Percentiles rank a stretch among this genome's conserved stretches.
Conservation (phyloP, 768 basidiomycete species). For the Hygrophorus pudorinus region DNA sequence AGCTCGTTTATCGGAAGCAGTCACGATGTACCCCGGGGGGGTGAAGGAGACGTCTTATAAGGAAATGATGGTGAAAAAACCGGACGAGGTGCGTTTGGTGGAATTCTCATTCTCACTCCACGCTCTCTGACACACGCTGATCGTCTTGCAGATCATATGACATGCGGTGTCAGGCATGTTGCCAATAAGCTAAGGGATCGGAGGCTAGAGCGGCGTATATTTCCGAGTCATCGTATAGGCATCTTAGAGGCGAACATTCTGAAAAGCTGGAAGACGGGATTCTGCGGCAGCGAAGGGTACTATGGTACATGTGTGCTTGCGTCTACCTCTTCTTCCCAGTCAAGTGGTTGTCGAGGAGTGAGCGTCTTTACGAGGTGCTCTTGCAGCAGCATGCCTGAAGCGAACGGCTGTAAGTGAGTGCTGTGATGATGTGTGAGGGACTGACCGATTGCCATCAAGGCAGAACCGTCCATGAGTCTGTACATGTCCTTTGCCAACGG, state of each 20-base stretch:
- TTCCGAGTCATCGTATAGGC: conserved; percentile 70
- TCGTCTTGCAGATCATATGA: conserved; percentile 85
- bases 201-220: conserved; percentile 82
- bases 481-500: too few species aligned
- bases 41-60: too few species aligned
- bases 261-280: conserved; percentile 78
- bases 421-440: conserved; percentile 1
- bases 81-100: too few species aligned
- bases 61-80: too few species aligned
- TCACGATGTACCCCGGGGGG: too few species aligned
- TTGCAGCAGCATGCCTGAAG: conserved; percentile 56
- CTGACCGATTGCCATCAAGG: conserved; percentile 63
- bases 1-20: too few species aligned
- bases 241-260: conserved; percentile 68
- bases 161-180: conserved; percentile 97
- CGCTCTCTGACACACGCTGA: too few species aligned
- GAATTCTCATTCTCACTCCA: too few species aligned
- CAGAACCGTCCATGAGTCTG: conserved; percentile 62
- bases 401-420: conserved; percentile 2
- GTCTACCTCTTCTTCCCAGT: conserved; percentile 32
- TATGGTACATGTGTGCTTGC: too few species aligned
- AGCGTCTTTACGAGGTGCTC: conserved; percentile 45
- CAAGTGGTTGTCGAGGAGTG: conserved; percentile 27
- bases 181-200: conserved; percentile 92
- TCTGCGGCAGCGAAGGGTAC: conserved; percentile 21